phyloP scores from a whole-genome alignment of 768 basidiomycete genomes.

The Coprinopsis strossmayeri region DNA sequence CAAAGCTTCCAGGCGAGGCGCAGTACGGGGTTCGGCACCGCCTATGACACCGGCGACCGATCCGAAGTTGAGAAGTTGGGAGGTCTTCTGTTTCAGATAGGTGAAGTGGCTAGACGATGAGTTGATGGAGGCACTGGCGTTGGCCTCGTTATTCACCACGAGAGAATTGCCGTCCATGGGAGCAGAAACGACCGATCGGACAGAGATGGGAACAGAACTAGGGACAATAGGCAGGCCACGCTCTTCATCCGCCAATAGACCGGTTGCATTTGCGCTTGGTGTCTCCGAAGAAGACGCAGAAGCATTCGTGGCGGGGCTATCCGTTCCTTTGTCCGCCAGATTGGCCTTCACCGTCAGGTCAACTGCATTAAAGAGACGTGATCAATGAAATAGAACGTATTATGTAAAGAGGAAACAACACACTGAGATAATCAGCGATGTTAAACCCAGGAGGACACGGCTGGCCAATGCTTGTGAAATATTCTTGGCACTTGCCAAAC shows the following conservation, averaged over 20 bases:
- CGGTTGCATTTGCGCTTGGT: conserved; percentile 27
- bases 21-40: conserved; percentile 30
- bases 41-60: conserved; percentile 18
- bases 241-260: conserved; percentile 56
- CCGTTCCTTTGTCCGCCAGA: conserved; percentile 29
- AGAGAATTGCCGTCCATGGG: conserved; percentile 42
- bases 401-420: background rate
- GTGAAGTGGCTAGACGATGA: conserved; percentile 33
- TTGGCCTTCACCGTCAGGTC: conserved; percentile 65
- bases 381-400: too few relatives aligned
- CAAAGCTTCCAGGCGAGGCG: conserved; percentile 62
- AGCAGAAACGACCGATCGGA: conserved; percentile 31
- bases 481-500: conserved; percentile 65
- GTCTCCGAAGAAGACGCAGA: conserved; percentile 27
- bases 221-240: conserved; percentile 38
- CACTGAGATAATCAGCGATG: conserved; percentile 94
- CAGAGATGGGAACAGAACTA: conserved; percentile 27
- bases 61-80: conserved; percentile 60
- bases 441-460: conserved; percentile 94
- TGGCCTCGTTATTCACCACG: conserved; percentile 26
- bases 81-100: conserved; percentile 67
- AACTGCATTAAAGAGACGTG: too few relatives aligned
- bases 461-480: conserved; percentile 73
- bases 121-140: conserved; percentile 24
- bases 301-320: conserved; percentile 31